phyloP scores from a whole-genome alignment of 371 early-diverging fungal genomes.

The Zychaea mexicana region DNA sequence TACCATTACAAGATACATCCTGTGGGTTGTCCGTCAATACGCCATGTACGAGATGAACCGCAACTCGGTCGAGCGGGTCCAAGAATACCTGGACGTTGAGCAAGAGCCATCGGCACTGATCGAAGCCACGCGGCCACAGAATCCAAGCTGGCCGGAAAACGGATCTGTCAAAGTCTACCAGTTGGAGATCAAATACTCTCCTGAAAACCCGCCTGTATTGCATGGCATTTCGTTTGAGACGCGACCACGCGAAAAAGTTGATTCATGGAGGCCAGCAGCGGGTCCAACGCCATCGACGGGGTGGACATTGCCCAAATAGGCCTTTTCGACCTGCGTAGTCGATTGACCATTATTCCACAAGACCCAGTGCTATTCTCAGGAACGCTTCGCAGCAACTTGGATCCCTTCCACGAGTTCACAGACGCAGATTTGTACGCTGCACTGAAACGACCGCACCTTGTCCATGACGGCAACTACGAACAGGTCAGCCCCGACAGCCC shows the following conservation, averaged over 20 bases:
- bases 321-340: constrained; percentile 61
- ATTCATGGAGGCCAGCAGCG: constrained; percentile 66
- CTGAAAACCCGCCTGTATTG: constrained; percentile 71
- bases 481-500: constrained; percentile 61
- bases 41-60: constrained; percentile 85
- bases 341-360: constrained; percentile 72
- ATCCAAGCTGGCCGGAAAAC: constrained; percentile 70
- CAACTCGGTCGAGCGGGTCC: constrained; percentile 75
- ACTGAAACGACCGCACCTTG: constrained; percentile 60
- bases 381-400: constrained; percentile 78
- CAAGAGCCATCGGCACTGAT: constrained; percentile 67
- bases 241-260: constrained; percentile 58
- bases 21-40: constrained; percentile 81
- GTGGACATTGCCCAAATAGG: constrained; percentile 69
- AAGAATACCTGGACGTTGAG: constrained; percentile 72
- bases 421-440: constrained; percentile 82
- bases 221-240: constrained; percentile 64
- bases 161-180: constrained; percentile 70
- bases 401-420: constrained; percentile 67
- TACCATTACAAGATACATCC: constrained; percentile 67
- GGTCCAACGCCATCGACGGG: constrained; percentile 70
- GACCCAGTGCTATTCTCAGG: constrained; percentile 81
- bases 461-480: constrained; percentile 42
- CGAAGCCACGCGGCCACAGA: constrained; percentile 43
- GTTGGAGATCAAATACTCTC: constrained; percentile 68